Evolutionary conservation across 1,284 basidiomycete species (phyloP).

Genomic region (Trametes versicolor): DNA sequence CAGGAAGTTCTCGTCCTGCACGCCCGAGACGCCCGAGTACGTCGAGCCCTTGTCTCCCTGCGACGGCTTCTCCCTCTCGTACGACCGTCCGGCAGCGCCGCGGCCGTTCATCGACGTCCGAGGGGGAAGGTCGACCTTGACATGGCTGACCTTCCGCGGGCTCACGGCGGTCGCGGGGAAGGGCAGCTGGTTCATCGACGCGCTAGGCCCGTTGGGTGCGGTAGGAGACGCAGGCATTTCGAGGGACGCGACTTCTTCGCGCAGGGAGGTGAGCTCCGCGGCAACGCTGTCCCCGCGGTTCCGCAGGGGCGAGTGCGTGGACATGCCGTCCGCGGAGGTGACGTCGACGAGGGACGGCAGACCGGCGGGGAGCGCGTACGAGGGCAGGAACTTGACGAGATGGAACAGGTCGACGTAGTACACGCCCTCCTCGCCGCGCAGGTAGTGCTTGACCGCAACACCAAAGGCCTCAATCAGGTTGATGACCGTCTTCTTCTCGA

Average conservation of each 20-base stretch:
- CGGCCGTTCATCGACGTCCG: slow-evolving; percentile 24
- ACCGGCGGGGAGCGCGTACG: slow-evolving; percentile 67
- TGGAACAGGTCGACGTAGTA: slow-evolving; percentile 67
- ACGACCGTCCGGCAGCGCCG: slow-evolving; percentile 3
- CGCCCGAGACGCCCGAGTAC: slow-evolving; percentile 28
- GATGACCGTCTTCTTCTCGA: slow-evolving; percentile 76
- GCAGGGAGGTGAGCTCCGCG: slow-evolving; percentile 11
- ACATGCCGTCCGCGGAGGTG: slow-evolving; percentile 31
- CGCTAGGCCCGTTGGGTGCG: slow-evolving; percentile 3
- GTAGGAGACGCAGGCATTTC: slow-evolving; percentile 19
- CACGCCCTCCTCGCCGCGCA: slow-evolving; percentile 69
- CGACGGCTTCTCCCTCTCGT: slow-evolving; percentile 23
- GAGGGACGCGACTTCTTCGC: slow-evolving; percentile 14
- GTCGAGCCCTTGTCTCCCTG: slow-evolving; percentile 32
- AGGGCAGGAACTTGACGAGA: slow-evolving; percentile 73
- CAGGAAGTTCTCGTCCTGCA: slow-evolving; percentile 53
- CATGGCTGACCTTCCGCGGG: slow-evolving; percentile 29
- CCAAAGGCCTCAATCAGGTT: slow-evolving; percentile 65
- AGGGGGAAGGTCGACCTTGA: slow-evolving; percentile 28
- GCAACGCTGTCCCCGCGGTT: slow-evolving; percentile 24
- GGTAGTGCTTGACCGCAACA: slow-evolving; percentile 63
- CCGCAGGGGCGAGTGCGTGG: slow-evolving; percentile 27
- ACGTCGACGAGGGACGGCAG: slow-evolving; percentile 57
- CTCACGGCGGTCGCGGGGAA: slow-evolving; percentile 44
- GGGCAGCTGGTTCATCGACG: slow-evolving; percentile 43